These are phyloP conservation scores for Tuber microsphaerosporum DNA, from an alignment of 495 filamentous ascomycete genomes.

Conservation along the genomic window DNA sequence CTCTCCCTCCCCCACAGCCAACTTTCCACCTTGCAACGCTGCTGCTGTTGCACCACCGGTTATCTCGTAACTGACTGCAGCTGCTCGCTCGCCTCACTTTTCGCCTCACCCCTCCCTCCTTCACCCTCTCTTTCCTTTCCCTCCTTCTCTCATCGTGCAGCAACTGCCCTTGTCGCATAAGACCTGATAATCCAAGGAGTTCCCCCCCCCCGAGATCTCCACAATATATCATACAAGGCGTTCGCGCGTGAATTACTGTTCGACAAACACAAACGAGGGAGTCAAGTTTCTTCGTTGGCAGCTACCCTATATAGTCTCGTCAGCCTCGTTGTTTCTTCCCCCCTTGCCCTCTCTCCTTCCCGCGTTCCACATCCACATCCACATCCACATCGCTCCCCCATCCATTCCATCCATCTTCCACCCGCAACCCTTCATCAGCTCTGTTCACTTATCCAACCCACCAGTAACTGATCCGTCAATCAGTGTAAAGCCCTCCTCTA, in stretches of 20 bases:
- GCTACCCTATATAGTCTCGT: neutral
- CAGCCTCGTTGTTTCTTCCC: neutral
- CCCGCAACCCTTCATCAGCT: constrained; percentile 5
- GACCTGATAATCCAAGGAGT: neutral
- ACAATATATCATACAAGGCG: neutral
- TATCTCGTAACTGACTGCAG: neutral
- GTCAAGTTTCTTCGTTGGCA: neutral
- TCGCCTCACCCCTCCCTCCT: neutral
- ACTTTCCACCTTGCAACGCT: neutral
- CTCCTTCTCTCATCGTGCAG: neutral
- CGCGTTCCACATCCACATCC: neutral
- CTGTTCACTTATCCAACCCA: constrained; percentile 21
- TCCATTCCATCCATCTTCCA: constrained; percentile 2
- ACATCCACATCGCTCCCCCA: neutral
- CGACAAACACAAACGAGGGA: neutral
- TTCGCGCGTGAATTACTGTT: neutral
- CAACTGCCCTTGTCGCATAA: neutral
- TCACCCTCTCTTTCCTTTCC: neutral
- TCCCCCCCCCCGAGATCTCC: neutral
- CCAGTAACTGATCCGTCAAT: constrained; percentile 8
- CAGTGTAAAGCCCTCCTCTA: constrained; percentile 8
- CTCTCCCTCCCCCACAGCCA: neutral
- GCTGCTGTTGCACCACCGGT: neutral
- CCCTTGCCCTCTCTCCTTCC: neutral
- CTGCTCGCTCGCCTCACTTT: neutral